Evolutionary conservation across 2,329 filamentous ascomycete species (phyloP).

Genomic region (Aspergillus novofumigatus): DNA sequence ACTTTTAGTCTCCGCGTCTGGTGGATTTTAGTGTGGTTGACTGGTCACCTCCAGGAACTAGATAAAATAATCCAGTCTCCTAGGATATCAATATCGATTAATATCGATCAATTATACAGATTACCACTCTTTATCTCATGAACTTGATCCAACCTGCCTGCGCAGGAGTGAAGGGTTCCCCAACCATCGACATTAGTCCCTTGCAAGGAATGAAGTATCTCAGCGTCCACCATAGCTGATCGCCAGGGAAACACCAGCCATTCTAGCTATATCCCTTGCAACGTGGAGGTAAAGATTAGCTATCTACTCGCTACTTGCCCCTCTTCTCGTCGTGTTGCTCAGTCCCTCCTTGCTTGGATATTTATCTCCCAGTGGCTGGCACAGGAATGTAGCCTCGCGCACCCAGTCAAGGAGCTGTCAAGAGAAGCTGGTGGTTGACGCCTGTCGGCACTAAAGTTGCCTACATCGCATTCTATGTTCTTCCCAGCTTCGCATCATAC

Average conservation of each 20-base stretch:
- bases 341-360: no score
- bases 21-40: background rate
- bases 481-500: background rate
- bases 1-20: background rate
- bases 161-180: background rate
- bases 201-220: background rate
- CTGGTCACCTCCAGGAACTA: background rate
- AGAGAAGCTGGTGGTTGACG: background rate
- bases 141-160: no score
- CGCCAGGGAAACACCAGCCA: slow-evolving; percentile 4
- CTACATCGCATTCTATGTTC: background rate
- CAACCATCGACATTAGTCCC: background rate
- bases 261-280: no score
- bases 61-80: background rate
- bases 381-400: no score
- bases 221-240: background rate
- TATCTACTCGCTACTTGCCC: no score
- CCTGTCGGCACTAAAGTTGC: background rate
- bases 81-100: background rate
- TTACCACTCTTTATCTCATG: no score
- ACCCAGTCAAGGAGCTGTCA: no score
- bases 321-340: no score
- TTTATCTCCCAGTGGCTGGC: no score
- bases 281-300: no score
- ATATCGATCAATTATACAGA: no score